Evolutionary conservation across 257 asterid species (phyloP).

Genomic region (Galeopsis tetrahit): DNA sequence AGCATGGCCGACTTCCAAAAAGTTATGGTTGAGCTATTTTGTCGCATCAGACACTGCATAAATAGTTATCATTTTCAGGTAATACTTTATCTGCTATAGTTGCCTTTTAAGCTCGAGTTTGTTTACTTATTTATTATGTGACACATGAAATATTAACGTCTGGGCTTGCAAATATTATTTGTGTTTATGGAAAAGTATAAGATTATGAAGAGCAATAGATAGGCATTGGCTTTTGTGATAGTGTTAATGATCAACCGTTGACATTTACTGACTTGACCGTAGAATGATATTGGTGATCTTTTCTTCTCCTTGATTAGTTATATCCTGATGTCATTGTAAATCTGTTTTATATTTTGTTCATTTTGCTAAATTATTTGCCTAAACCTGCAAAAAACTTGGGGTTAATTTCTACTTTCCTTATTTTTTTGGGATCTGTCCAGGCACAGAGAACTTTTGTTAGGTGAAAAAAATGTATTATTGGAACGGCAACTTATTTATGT

Average conservation of each 20-base stretch:
- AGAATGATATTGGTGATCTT: not conserved
- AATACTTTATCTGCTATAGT: constrained; percentile 13
- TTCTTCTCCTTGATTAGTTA: not conserved
- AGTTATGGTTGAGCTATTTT: constrained; percentile 76
- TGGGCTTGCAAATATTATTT: constrained; percentile 11
- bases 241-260: constrained; percentile 5
- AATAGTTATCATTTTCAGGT: constrained; percentile 88
- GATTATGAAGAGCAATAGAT: constrained; percentile 7
- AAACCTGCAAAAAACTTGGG: constrained; percentile 1
- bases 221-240: not conserved
- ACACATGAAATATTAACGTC: not conserved
- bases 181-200: constrained; percentile 14
- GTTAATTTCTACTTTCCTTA: not conserved
- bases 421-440: not conserved
- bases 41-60: constrained; percentile 72
- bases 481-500: not conserved
- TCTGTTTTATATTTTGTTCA: not conserved
- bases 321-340: not conserved
- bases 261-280: not conserved
- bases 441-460: not conserved
- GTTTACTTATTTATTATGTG: constrained; percentile 20
- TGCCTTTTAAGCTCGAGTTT: constrained; percentile 1
- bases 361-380: constrained; percentile 22
- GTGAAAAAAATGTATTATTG: not conserved
- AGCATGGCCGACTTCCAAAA: constrained; percentile 73